Base-by-base conservation (phyloP, 345 rosid genomes). In the Brassica incana region DNA sequence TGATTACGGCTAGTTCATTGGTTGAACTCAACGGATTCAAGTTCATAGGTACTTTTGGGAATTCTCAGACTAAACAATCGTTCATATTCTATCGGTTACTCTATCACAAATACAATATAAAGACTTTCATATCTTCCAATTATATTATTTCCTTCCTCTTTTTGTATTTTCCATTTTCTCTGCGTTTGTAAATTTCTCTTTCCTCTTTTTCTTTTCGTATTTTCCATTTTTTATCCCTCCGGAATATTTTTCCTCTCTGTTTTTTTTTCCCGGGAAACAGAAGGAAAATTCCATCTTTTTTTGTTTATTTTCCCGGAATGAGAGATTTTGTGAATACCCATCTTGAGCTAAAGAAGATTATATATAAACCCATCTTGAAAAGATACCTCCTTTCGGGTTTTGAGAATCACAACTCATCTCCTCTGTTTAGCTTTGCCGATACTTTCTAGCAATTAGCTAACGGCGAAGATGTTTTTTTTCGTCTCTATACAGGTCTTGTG, bases 181-280 rank as follows among this genome's bases (percentile, higher is more conserved):
- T 4, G 9, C 14, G 45, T 33, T 33, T 33, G 1, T 33, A 33
- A 33, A 33, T 6, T 33, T 33, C 38, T 33, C 40, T 32, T 11
- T 63, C 40, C 43, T 25, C 48, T 61, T 71, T 54, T 27, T 70
- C 76, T 27, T 36, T 15, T 78, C 56, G 33, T 66, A 16, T 73
- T 69, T 6, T 8, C 40, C 60, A 16, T 50, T 29, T 48, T 36
- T 35, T 50, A 23, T 62, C 69, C 56, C 62, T 69, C 45, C 52
- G 16, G 30, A 35, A n/a, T n/a, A 30, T 73, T 73, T 68, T 38
- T 23, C 79, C 79, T 80, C 43, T 79, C 50, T 79, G 61, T 64
- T 79, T 60, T 54, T 64, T 43, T 65, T 71, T 9, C 80, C 73
- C 59, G 77, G 80, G 36, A 61, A 80, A 70, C 63, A 75, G 71